Percentiles rank a stretch among this genome's conserved stretches.
Conservation (phyloP, 441 rosid genomes). For the Manihot esculenta region DNA sequence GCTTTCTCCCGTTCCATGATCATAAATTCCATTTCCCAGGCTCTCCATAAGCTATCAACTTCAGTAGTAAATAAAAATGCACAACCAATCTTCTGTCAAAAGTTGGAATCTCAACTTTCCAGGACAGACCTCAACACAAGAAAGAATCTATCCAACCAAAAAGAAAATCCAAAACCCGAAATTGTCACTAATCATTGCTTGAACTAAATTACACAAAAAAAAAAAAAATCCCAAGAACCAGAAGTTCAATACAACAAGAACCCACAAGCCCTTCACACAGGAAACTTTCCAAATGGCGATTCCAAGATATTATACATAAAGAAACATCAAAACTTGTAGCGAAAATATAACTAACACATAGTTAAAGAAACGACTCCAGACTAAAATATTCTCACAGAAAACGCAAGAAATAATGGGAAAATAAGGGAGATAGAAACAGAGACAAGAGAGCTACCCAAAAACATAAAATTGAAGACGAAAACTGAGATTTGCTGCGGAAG, state of each 20-base stretch:
- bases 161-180: background rate
- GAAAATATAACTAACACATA: background rate
- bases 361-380: background rate
- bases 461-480: conserved; percentile 1
- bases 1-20: conserved; percentile 13
- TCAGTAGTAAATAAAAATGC: background rate
- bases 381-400: too few relatives aligned
- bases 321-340: background rate
- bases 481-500: conserved; percentile 10
- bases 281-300: background rate
- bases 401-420: too few relatives aligned
- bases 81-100: background rate
- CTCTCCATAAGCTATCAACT: conserved; percentile 21
- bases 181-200: background rate
- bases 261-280: background rate
- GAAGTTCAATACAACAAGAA: background rate
- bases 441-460: conserved; percentile 4
- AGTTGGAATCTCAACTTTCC: conserved; percentile 10
- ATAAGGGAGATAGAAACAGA: background rate
- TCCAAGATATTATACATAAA: conserved; percentile 1
- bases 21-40: conserved; percentile 23
- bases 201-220: background rate
- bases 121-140: conserved; percentile 7
- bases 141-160: background rate
- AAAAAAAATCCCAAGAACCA: background rate